A percentile compares a stretch with the other conserved stretches of the same genome.
phyloP scores from a whole-genome alignment of 2,329 filamentous ascomycete genomes.

The Aureobasidium lini region DNA sequence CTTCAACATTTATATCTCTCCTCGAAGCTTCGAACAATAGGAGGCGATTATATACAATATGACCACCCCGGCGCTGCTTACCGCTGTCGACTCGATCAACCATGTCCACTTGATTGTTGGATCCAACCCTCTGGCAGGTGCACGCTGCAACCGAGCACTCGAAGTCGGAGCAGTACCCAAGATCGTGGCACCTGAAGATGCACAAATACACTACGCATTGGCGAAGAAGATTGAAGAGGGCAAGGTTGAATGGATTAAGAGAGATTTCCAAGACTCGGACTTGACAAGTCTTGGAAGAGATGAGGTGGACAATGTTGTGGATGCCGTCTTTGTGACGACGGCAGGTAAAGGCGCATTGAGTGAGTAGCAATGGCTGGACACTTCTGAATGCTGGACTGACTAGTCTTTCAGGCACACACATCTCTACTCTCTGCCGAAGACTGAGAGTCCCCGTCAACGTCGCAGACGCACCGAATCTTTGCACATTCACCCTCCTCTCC shows the following conservation, averaged over 20 bases:
- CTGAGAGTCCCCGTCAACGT: conserved; percentile 90
- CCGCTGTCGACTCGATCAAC: conserved; percentile 60
- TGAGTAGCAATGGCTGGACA: background rate
- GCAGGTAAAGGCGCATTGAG: conserved; percentile 41
- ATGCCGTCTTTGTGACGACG: conserved; percentile 82
- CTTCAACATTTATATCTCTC: background rate
- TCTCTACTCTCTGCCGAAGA: conserved; percentile 67
- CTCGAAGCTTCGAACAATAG: conserved; percentile 6
- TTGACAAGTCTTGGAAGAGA: conserved; percentile 69
- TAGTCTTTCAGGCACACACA: conserved; percentile 39
- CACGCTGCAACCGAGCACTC: conserved; percentile 71
- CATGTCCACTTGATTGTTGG: conserved; percentile 82
- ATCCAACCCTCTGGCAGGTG: conserved; percentile 76
- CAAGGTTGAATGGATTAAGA: conserved; percentile 57
- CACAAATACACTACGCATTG: conserved; percentile 50
- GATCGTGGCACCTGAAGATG: conserved; percentile 62
- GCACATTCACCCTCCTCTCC: conserved; percentile 82
- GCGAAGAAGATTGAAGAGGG: conserved; percentile 59
- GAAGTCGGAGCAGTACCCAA: conserved; percentile 75
- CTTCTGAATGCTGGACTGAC: background rate
- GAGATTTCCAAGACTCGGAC: conserved; percentile 62
- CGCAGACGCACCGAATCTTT: conserved; percentile 75
- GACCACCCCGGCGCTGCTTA: conserved; percentile 52
- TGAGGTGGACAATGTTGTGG: conserved; percentile 71
- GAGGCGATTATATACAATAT: conserved; percentile 7